Percentiles rank a stretch among this genome's conserved stretches.
phyloP scores from a whole-genome alignment of 2,329 filamentous ascomycete species.

The Colletotrichum sp. region DNA sequence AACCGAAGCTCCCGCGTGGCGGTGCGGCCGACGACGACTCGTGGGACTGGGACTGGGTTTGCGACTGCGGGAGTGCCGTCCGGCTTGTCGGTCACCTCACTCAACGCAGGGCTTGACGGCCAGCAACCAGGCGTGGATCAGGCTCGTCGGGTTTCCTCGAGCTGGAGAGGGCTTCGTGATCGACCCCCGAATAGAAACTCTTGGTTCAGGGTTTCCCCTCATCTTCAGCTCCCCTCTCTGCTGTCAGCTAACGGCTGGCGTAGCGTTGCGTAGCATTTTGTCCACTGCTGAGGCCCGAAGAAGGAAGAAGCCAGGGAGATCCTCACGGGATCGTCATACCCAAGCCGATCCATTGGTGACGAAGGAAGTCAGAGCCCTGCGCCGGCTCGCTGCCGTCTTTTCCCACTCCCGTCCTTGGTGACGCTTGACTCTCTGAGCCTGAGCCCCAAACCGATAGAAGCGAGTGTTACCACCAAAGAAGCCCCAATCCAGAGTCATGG shows the following conservation, averaged over 20 bases:
- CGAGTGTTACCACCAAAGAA: not conserved
- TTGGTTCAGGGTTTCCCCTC: slow-evolving; percentile 16
- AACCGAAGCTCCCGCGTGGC: slow-evolving; percentile 7
- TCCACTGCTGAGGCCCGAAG: slow-evolving; percentile 8
- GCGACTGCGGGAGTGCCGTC: not conserved
- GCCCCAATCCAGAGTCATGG: not conserved
- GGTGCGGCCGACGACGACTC: not conserved
- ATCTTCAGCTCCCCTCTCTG: slow-evolving; percentile 1
- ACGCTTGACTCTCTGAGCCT: not conserved
- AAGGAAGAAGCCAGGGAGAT: slow-evolving; percentile 9
- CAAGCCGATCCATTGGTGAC: slow-evolving; percentile 8
- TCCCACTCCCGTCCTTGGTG: not conserved
- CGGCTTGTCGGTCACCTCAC: not conserved
- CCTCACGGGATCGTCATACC: slow-evolving; percentile 15
- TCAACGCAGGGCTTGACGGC: not conserved
- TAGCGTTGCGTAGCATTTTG: not conserved
- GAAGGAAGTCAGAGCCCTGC: not conserved
- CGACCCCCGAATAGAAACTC: slow-evolving; percentile 7
- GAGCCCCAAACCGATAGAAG: not conserved
- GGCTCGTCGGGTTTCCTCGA: slow-evolving; percentile 4
- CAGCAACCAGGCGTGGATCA: not conserved
- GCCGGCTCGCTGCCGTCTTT: not conserved
- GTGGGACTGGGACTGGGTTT: not conserved
- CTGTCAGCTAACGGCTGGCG: not conserved
- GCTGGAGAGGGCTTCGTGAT: slow-evolving; percentile 3